Conservation (phyloP, 345 rosid species). For the Aethionema arabicum region DNA sequence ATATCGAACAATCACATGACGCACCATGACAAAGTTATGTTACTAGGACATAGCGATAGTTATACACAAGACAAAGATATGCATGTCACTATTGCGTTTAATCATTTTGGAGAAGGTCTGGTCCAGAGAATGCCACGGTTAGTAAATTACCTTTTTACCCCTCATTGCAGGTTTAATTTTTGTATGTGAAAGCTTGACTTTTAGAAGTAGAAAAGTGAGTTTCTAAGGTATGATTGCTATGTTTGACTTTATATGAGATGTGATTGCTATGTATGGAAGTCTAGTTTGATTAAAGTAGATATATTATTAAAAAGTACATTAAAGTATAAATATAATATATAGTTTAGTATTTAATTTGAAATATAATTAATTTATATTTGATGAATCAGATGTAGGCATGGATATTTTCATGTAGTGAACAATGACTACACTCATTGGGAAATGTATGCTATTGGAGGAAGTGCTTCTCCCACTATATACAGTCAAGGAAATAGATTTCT, state of each 20-base stretch:
- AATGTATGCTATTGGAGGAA: slow-evolving; percentile 88
- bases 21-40: slow-evolving; percentile 84
- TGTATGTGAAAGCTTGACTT: slow-evolving; percentile 29
- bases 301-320: background rate
- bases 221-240: slow-evolving; percentile 13
- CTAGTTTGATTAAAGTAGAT: background rate
- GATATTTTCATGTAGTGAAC: slow-evolving; percentile 86
- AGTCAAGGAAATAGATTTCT: slow-evolving; percentile 84
- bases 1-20: slow-evolving; percentile 80
- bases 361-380: slow-evolving; percentile 7
- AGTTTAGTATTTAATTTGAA: background rate
- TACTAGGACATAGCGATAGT: slow-evolving; percentile 68
- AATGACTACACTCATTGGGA: slow-evolving; percentile 86
- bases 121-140: slow-evolving; percentile 92
- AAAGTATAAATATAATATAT: too few species aligned
- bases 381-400: slow-evolving; percentile 62
- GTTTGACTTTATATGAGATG: slow-evolving; percentile 4
- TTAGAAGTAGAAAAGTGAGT: slow-evolving; percentile 10
- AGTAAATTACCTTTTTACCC: background rate
- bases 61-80: slow-evolving; percentile 63
- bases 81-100: slow-evolving; percentile 82
- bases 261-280: slow-evolving; percentile 5
- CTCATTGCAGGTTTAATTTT: slow-evolving; percentile 10
- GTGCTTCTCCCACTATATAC: slow-evolving; percentile 70
- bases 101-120: slow-evolving; percentile 82